phyloP scores from a whole-genome alignment of 2,329 filamentous ascomycete genomes.

The Phoma sp. region DNA sequence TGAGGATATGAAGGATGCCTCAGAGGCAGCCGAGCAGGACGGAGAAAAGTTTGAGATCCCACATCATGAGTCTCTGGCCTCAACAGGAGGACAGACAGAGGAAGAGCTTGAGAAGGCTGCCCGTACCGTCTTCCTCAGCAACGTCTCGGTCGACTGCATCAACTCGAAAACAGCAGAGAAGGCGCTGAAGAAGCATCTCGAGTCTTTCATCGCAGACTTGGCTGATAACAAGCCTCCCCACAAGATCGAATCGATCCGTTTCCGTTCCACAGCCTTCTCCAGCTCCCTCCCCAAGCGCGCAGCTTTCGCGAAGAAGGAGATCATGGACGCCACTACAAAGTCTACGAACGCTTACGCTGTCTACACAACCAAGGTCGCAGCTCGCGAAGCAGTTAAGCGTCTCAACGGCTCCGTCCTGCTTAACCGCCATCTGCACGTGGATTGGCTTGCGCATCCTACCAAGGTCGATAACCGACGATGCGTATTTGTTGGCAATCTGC shows the following conservation, averaged over 20 bases:
- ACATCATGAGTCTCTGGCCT: conserved; percentile 57
- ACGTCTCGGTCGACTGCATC: conserved; percentile 84
- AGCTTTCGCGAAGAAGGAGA: conserved; percentile 87
- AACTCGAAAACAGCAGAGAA: conserved; percentile 82
- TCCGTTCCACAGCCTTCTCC: conserved; percentile 89
- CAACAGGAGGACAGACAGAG: conserved; percentile 48
- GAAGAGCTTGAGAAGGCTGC: conserved; percentile 81
- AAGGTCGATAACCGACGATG: conserved; percentile 85
- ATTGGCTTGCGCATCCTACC: conserved; percentile 86
- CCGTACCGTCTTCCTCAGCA: conserved; percentile 90
- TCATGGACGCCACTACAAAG: conserved; percentile 90
- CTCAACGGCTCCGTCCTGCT: conserved; percentile 87
- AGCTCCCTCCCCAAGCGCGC: conserved; percentile 87
- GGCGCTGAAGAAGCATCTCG: conserved; percentile 74
- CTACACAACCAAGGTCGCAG: conserved; percentile 76
- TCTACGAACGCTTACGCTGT: conserved; percentile 95
- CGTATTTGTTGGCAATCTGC: conserved; percentile 94
- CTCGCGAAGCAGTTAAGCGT: conserved; percentile 73
- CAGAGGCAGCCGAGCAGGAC: conserved; percentile 37
- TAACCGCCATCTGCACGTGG: conserved; percentile 86
- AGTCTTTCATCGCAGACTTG: conserved; percentile 70
- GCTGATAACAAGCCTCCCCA: conserved; percentile 59
- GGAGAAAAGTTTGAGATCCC: conserved; percentile 61
- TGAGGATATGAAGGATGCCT: conserved; percentile 34
- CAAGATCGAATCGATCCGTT: conserved; percentile 88